Evolutionary conservation across 163 green algal genomes (phyloP).

Genomic region (Prototheca cutis): DNA sequence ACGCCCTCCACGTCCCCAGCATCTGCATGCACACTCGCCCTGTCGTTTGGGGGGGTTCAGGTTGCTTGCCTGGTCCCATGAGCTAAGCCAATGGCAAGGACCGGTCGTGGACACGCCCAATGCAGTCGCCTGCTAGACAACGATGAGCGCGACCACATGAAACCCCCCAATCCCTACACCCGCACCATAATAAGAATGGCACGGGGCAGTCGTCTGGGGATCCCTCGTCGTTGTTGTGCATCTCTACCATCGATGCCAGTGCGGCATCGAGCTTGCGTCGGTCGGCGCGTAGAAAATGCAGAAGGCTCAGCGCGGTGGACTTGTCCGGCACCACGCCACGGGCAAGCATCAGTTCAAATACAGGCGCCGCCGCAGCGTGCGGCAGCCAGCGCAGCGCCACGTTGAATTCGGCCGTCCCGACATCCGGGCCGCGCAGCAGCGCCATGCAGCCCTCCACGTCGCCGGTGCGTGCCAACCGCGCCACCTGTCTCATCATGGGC

Average conservation of each 20-base stretch:
- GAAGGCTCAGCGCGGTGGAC: not conserved
- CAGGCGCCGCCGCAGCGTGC: not conserved
- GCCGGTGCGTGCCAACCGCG: not conserved
- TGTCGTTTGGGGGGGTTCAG: too few species aligned
- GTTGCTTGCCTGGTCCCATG: too few species aligned
- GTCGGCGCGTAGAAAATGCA: not conserved
- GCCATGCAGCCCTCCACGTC: not conserved
- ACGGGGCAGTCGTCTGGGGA: too few species aligned
- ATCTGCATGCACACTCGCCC: conserved; percentile 3
- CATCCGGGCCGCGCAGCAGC: not conserved
- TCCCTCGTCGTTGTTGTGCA: not conserved
- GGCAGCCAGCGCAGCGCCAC: conserved; percentile 7
- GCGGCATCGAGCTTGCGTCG: not conserved
- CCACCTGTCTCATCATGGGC: not conserved
- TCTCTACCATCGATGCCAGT: not conserved
- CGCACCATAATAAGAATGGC: too few species aligned
- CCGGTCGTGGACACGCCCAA: too few species aligned
- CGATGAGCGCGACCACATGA: too few species aligned
- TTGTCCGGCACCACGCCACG: not conserved
- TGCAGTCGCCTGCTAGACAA: too few species aligned
- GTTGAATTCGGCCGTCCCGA: conserved; percentile 3
- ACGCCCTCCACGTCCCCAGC: conserved; percentile 6
- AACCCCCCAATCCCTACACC: too few species aligned
- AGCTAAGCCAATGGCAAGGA: too few species aligned
- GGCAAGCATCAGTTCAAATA: not conserved